Evolutionary conservation across 2,329 filamentous ascomycete genomes (phyloP), one percentile per base, ranked within the genome.

Genomic region (Paraphoma sp.): DNA sequence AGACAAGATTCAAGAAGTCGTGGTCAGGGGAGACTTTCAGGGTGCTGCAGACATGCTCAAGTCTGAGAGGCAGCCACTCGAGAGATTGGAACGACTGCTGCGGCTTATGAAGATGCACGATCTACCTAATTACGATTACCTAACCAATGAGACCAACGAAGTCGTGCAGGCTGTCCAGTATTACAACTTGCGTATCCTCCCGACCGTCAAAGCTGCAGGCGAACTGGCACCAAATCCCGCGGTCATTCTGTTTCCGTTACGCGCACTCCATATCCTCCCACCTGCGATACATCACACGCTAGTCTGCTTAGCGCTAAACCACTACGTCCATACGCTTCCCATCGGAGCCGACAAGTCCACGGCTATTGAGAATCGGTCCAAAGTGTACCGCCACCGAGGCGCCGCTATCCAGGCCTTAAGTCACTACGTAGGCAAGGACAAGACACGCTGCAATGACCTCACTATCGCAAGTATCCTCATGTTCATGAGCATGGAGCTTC

Each of bases 131-230:
- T 73, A 71, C 38, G 44, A 59, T 6, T 51, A 64, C 47, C 45
- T 73, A n/a, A 50, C 46, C 1, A 65, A 59, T 40, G 69, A 73
- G 7, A 70, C 69, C 0, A 64, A 51, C 6, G 71, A 72, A 9
- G 61, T 73, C 4, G 67, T 75, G 1, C 70, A 74, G 47, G 66
- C 72, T 1, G 68, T 74, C 10, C 56, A 72, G 6, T 75, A 74
- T 47, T 74, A 69, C 51, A 75, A 75, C 36, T 33, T 42, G 1
- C 60, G 65, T 2, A 63, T 75, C 6, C 65, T 67, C 16, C 67
- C 71, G 4, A 45, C 68, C 9, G 42, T 59, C 31, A 57, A 61
- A 18, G 56, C 48, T 11, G 46, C 56, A 1, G 58, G 52, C 41
- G 56, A 60, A 16, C 30, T 75, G 9, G 68, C 64, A 36, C 65